Evolutionary conservation across 2,329 filamentous ascomycete genomes (phyloP).

Genomic region (Fusarium scirpi): DNA sequence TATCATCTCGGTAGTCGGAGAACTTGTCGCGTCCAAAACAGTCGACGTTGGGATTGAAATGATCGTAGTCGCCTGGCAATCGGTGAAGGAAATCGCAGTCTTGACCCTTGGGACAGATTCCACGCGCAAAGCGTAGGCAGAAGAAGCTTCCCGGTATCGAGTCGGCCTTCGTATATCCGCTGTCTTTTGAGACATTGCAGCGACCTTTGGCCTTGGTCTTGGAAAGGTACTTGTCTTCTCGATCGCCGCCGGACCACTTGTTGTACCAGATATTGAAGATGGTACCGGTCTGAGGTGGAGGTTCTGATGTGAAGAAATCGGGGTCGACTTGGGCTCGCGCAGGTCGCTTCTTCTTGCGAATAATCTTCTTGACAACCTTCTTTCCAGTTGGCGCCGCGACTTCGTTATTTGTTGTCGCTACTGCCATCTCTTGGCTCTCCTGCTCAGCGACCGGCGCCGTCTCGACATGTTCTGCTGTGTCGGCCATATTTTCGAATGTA

Average conservation of each 20-base stretch:
- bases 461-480: conserved; percentile 47
- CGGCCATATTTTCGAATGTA: conserved; percentile 48
- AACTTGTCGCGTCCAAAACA: conserved; percentile 91
- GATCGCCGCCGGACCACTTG: conserved; percentile 96
- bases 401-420: conserved; percentile 57
- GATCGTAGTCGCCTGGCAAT: conserved; percentile 85
- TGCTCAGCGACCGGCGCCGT: conserved; percentile 45
- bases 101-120: conserved; percentile 83
- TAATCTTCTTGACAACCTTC: conserved; percentile 86
- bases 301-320: conserved; percentile 82
- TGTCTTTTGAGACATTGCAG: conserved; percentile 86
- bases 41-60: conserved; percentile 94
- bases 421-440: conserved; percentile 49
- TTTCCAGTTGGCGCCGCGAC: conserved; percentile 61
- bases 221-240: conserved; percentile 89
- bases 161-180: conserved; percentile 83
- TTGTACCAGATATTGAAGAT: conserved; percentile 99
- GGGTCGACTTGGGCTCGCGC: conserved; percentile 93
- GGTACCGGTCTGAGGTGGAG: conserved; percentile 90
- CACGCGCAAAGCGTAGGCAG: conserved; percentile 91
- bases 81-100: conserved; percentile 96
- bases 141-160: conserved; percentile 85
- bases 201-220: conserved; percentile 85
- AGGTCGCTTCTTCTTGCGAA: conserved; percentile 89
- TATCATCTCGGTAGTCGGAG: conserved; percentile 93